Evolutionary conservation across 441 rosid species (phyloP).

Genomic region (Pelargonium fulgidum): DNA sequence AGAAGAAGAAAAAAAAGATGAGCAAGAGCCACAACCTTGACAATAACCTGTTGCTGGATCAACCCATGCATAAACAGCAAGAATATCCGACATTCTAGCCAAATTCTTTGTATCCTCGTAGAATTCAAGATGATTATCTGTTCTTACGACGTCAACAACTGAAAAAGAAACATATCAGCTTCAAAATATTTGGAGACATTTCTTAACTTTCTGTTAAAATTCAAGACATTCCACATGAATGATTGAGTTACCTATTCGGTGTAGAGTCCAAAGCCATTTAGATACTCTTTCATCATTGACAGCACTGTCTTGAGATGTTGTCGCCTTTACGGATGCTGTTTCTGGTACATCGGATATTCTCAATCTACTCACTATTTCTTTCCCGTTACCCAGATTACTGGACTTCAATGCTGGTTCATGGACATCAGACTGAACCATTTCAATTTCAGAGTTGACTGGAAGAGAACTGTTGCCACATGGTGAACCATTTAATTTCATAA

Average conservation of each 20-base stretch:
- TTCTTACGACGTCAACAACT: conserved; percentile 97
- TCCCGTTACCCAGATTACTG: conserved; percentile 24
- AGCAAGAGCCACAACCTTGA: conserved; percentile 56
- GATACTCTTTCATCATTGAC: conserved; percentile 54
- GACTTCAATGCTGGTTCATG: conserved; percentile 36
- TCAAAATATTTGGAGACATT: conserved; percentile 15
- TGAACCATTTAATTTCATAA: conserved; percentile 52
- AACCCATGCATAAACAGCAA: conserved; percentile 97
- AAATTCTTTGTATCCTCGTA: conserved; percentile 75
- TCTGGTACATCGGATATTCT: conserved; percentile 61
- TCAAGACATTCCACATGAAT: conserved; percentile 4
- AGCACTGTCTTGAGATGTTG: conserved; percentile 34
- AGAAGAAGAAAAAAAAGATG: conserved; percentile 5
- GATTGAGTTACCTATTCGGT: conserved; percentile 58
- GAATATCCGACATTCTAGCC: conserved; percentile 95
- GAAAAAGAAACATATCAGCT: conserved; percentile 26
- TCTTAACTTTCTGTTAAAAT: conserved; percentile 12
- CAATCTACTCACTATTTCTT: conserved; percentile 44
- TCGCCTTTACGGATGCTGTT: conserved; percentile 39
- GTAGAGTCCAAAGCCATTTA: conserved; percentile 96
- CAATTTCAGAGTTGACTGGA: conserved; percentile 44
- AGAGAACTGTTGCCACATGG: conserved; percentile 28
- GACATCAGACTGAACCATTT: conserved; percentile 41
- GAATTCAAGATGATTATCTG: conserved; percentile 89
- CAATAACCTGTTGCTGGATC: conserved; percentile 97